Base-by-base conservation (phyloP, 805 yeast genomes). In the Barnettozyma pratensis region DNA sequence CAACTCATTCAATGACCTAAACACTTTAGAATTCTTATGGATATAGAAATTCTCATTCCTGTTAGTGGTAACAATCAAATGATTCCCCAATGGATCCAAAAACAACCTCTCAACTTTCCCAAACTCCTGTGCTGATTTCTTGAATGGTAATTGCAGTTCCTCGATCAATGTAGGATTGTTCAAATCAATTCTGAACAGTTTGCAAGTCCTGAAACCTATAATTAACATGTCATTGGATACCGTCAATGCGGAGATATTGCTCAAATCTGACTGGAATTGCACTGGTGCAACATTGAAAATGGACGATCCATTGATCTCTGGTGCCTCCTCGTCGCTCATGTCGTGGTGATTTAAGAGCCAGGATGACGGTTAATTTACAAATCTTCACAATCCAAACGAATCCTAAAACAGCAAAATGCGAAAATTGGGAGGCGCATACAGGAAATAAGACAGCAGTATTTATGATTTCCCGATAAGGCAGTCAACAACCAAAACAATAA, bases 101-200 rank as follows among this genome's bases (percentile, higher is more conserved):
- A 67, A 81, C 1, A 79, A 63, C 37, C 62, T 56, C 26, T 58
- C 61, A 19, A 72, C 64, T 14, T 59, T 62, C 8, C 63, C 64
- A 26, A 60, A 44, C 40, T 61, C 65, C 36, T 58, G 39, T 1
- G 47, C 49, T 14, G 64, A 59, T 44, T 56, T 55, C 49, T 57
- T 61, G 45, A 47, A 49, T 0, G 76, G 67, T 2, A 73, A 50
- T 10, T 62, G 63, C n/a, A 71, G 59, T 27, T 63, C 66, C 39
- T 71, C 73, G 5, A 86, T 82, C 7, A 70, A 71, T 35, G 83
- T 79, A 1, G 94, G 94, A 44, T 73, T 72, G 44, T 79, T 81
- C 53, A 86, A 66, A 55, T 85, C 81, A 32, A 87, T 84, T n/a
- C 85, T 65, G 54, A 77, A 77, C n/a, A 86, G 64, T 12, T 72